A percentile compares a stretch with the other conserved stretches of the same genome.
Evolutionary conservation across 805 yeast species (phyloP).

Genomic region (Dipodascopsis uninucleata): DNA sequence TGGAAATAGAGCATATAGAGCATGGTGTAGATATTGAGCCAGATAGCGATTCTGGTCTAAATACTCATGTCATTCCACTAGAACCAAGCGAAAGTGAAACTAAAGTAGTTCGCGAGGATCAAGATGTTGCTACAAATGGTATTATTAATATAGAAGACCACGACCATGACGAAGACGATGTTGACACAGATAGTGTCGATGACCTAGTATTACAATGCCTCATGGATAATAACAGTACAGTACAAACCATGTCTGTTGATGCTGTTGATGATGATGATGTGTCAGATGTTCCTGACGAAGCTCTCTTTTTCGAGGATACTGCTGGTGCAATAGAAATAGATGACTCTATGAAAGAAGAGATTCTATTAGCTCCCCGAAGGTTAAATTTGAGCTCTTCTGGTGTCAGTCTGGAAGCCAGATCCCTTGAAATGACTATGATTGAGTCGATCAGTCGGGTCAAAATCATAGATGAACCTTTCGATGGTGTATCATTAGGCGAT

Average conservation of each 20-base stretch:
- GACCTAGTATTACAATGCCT: too few relatives aligned
- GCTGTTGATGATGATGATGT: slow-evolving; percentile 36
- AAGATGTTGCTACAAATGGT: slow-evolving; percentile 36
- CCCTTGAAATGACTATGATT: not conserved
- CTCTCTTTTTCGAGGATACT: slow-evolving; percentile 13
- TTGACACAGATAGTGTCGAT: slow-evolving; percentile 14
- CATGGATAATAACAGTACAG: not conserved
- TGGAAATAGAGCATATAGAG: too few relatives aligned
- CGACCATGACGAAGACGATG: slow-evolving; percentile 37
- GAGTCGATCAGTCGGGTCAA: too few relatives aligned
- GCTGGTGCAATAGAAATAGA: slow-evolving; percentile 1
- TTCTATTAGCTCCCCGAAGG: slow-evolving; percentile 18
- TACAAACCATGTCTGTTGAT: not conserved
- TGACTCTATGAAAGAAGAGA: slow-evolving; percentile 10
- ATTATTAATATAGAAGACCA: slow-evolving; percentile 35
- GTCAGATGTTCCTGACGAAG: slow-evolving; percentile 12
- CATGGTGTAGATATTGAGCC: too few relatives aligned
- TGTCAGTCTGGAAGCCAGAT: slow-evolving; percentile 5
- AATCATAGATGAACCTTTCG: too few relatives aligned
- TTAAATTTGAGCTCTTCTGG: slow-evolving; percentile 7
- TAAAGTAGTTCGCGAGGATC: slow-evolving; percentile 33
- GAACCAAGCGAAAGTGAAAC: not conserved
- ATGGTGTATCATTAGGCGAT: not conserved
- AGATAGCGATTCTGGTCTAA: too few relatives aligned
- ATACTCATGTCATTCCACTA: too few relatives aligned